Evolutionary conservation across 1,284 basidiomycete genomes (phyloP), one percentile per base, ranked within the genome.

Genomic region (Melampsora medusae): DNA sequence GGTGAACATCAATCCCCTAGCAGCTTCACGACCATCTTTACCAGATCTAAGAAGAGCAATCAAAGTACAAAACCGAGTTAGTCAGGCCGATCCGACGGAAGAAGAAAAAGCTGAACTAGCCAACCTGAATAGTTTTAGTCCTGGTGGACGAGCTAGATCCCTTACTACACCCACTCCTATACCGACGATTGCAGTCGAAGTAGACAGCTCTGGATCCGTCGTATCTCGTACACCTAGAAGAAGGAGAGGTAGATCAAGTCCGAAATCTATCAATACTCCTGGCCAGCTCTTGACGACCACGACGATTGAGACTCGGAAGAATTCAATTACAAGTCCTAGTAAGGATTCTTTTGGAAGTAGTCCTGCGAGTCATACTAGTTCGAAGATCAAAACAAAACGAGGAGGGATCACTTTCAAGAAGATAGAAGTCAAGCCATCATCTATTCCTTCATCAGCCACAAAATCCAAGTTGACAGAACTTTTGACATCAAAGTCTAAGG

Each of bases 101-200:
- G 46, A 64, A 33, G 61, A 65, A 17, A n/a, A 38, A 22, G 28
- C 25, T 14, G 17, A 14, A 22, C 17, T 61, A 49, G 48, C 64
- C 33, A 10, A 17, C 22, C 71, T 53, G 25, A 74, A 59, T 59
- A 38, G 50, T 22, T 56, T 67, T 25, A 74, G 65, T 60, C 62
- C 64, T 31, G 22, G 22, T 10, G 71, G 64, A 16, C 48, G 71
- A 17, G 71, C 71, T 25, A 42, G 71, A 46, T 48, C 71, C 1
- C 53, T 74, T n/a, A 74, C 71, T 46, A 74, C 71, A 0, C 71
- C 71, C n/a, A 67, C 65, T 28, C 71, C 71, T 2, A 74, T 74
- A n/a, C 71, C 71, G 7, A 46, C 17, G 31, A 46, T 74, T 17
- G 62, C 61, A 33, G 17, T 72, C 22, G 60, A 65, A 60, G 28